Percentiles rank a stretch among this genome's conserved stretches.
Evolutionary conservation across 2,329 filamentous ascomycete genomes (phyloP).

Genomic region (Paraphaeosphaeria minitans): DNA sequence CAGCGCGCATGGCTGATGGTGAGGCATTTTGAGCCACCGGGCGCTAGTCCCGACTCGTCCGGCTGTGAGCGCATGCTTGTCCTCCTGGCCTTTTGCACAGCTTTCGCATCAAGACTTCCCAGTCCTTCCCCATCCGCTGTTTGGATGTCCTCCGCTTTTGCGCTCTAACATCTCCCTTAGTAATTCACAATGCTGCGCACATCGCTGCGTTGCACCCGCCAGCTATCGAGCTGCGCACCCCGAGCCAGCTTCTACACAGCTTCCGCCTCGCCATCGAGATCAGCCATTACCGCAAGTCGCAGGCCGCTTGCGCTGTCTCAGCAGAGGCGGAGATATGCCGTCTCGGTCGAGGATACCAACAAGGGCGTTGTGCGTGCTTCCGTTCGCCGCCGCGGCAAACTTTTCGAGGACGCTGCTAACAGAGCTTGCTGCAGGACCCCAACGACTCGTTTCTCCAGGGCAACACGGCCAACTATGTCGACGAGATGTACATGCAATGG

Average conservation of each 20-base stretch:
- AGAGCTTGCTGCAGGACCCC: conserved; percentile 63
- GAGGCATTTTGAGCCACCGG: conserved; percentile 29
- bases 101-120: conserved; percentile 25
- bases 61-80: conserved; percentile 22
- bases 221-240: conserved; percentile 62
- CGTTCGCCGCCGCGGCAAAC: conserved; percentile 15
- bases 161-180: conserved; percentile 18
- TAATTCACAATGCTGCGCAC: conserved; percentile 71
- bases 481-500: conserved; percentile 99
- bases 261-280: conserved; percentile 44
- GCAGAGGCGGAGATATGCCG: conserved; percentile 62
- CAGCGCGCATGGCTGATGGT: conserved; percentile 17
- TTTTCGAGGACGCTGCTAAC: conserved; percentile 32
- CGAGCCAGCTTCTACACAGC: conserved; percentile 51
- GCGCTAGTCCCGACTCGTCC: conserved; percentile 27
- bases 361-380: conserved; percentile 63
- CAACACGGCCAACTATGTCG: conserved; percentile 97
- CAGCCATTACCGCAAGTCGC: conserved; percentile 55
- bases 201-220: conserved; percentile 68
- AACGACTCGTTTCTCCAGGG: conserved; percentile 97
- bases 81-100: conserved; percentile 22
- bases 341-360: conserved; percentile 62
- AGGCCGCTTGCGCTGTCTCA: conserved; percentile 51
- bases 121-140: conserved; percentile 26
- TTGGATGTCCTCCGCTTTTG: conserved; percentile 40